Base-by-base conservation (phyloP, 192 early-diverging fungal genomes). In the Dispira parvispora region DNA sequence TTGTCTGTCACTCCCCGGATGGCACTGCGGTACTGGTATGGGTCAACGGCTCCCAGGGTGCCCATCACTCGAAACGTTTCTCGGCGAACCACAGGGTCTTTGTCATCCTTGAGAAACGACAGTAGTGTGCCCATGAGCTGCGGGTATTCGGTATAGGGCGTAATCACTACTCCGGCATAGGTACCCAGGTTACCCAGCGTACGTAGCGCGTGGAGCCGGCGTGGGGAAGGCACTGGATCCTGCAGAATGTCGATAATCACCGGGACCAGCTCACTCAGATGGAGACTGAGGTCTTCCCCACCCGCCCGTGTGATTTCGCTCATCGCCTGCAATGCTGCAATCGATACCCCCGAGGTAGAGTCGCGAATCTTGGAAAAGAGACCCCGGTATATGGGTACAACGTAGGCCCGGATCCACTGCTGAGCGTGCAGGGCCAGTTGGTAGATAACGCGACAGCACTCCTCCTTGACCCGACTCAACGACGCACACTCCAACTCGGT, bases 41-140 rank as follows among this genome's bases (percentile, higher is more conserved):
- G 93, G 79, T 98, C 95, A 13, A 98, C 72, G 16, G 95, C 95
- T 26, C 95, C 95, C 3, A 98, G 76, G 23, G 91, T 92, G 58
- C 95, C 95, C 61, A 98, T 82, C 16, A 92, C 76, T 56, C 93
- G 92, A 32, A 95, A 82, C 2, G 86, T 88, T 69, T 95, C 91
- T 21, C 79, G 69, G 42, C 91, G 79, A 44, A 96, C 86, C n/a
- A 62, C 70, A 13, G 76, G 64, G 8, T 77, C 75, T 55, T 84
- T 80, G 69, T 96, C 93, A 0, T 87, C 83, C 65, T 92, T 90
- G 38, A 98, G 71, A 53, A 96, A 87, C 5, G 64, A 75, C 43
- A 91, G 83, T 45, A 96, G 69, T 8, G 84, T 83, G 54, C 80
- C 75, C 10, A 98, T 77, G 26, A 98, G 75, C 27, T 77, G 78